Percentiles rank a stretch among this genome's conserved stretches.
Evolutionary conservation across 257 asterid genomes (phyloP).

Genomic region (Ocimum tenuiflorum): DNA sequence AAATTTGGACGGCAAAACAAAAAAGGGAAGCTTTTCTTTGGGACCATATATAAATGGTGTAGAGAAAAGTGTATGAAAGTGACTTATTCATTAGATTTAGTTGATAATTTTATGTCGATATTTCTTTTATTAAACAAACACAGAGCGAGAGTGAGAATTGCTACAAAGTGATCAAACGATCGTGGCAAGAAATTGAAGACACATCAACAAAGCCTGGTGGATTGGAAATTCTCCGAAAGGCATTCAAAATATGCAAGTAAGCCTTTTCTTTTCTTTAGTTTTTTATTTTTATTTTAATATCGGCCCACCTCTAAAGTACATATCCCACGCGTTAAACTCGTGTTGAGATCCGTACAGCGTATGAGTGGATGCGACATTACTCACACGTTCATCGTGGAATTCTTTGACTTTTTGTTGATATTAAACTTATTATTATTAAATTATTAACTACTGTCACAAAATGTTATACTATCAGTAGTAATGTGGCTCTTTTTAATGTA

Average conservation of each 20-base stretch:
- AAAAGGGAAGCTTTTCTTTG: neutral
- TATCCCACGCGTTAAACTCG: no score
- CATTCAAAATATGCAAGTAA: slow-evolving; percentile 84
- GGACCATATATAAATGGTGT: slow-evolving; percentile 7
- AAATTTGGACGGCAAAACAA: neutral
- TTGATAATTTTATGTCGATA: no score
- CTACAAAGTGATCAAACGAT: slow-evolving; percentile 61
- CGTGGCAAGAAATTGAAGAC: slow-evolving; percentile 74
- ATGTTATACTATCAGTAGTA: no score
- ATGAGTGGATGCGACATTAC: no score
- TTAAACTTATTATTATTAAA: no score
- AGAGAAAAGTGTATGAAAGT: neutral
- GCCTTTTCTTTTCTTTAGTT: neutral
- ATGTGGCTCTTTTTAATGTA: no score
- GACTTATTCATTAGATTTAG: neutral
- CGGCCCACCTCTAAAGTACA: no score
- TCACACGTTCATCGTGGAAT: no score
- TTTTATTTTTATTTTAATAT: no score
- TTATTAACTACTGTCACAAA: neutral
- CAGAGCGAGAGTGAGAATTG: slow-evolving; percentile 82
- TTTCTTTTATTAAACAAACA: neutral
- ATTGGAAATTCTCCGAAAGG: slow-evolving; percentile 46
- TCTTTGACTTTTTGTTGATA: neutral
- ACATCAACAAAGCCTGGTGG: slow-evolving; percentile 55
- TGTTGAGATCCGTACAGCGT: no score